These are phyloP conservation scores for Phialemoniopsis sp. DNA, from an alignment of 2,329 filamentous ascomycete species.

Conservation along the genomic window DNA sequence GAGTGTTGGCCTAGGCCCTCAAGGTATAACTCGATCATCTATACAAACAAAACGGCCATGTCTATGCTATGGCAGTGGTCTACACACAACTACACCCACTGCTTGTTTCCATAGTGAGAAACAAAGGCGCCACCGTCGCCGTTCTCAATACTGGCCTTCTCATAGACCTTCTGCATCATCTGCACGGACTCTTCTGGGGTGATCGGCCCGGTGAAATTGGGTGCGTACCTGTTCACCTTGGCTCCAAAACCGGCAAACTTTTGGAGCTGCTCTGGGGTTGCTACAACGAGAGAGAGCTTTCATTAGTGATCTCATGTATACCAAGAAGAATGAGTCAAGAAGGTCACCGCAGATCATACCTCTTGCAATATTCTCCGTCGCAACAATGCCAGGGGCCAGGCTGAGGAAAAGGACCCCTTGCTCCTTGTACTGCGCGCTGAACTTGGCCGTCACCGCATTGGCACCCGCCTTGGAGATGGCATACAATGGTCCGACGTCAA, in stretches of 20 bases:
- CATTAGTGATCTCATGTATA: constrained; percentile 20
- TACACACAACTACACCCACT: constrained; percentile 47
- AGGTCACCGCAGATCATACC: constrained; percentile 12
- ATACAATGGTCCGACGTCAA: constrained; percentile 32
- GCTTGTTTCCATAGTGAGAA: constrained; percentile 46
- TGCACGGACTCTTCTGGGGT: constrained; percentile 22
- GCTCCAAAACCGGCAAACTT: too few relatives aligned
- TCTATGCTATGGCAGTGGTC: too few relatives aligned
- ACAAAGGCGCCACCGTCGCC: constrained; percentile 43
- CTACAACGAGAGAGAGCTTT: too few relatives aligned
- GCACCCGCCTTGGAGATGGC: constrained; percentile 40
- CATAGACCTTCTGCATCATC: constrained; percentile 23
- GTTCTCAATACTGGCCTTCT: constrained; percentile 31
- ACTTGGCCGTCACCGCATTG: constrained; percentile 46
- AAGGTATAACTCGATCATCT: too few relatives aligned
- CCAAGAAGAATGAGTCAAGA: constrained; percentile 9
- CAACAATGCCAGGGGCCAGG: constrained; percentile 43
- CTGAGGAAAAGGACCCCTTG: constrained; percentile 45
- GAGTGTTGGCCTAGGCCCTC: too few relatives aligned
- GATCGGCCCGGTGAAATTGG: constrained; percentile 25
- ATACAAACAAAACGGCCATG: too few relatives aligned
- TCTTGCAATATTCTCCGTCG: too few relatives aligned
- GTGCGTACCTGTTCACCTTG: constrained; percentile 28
- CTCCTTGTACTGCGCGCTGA: constrained; percentile 34
- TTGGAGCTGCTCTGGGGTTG: too few relatives aligned